Evolutionary conservation across 371 early-diverging fungal genomes (phyloP), one percentile per base, ranked within the genome.

Genomic region (Amoeboradix gromovi): DNA sequence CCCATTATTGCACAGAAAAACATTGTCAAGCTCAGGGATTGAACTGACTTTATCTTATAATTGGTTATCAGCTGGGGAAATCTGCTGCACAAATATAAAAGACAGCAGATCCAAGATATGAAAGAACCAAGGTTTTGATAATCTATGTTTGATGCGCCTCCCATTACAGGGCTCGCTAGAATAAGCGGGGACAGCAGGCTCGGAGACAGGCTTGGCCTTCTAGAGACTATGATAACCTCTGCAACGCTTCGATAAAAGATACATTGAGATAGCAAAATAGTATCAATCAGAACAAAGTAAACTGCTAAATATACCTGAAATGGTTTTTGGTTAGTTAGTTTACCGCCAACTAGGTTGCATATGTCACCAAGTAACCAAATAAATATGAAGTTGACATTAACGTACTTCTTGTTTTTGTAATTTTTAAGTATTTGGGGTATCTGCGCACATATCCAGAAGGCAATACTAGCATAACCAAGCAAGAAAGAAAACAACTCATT

Each of bases 291-390:
- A 30, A 79, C 79, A 74, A 81, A 83, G 71, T 83, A 82, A 27
- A 69, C 70, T 0, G 83, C 81, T 66, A 82, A 74, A 66, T 78
- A 78, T 76, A 67, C 28, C 76, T 87, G 88, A 70, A 87, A 87
- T 27, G 83, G 81, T 66, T 87, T 72, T 66, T 90, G 79, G 68
- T 84, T 77, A 68, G 89, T 88, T 73, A 85, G 77, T 28, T 85
- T 75, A 66, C 85, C 83, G 66, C 90, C 91, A 66, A 83, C 73
- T 31, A 89, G 74, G 75, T 89, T 88, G 73, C 84, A 80, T 30
- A 87, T 73, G 72, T 91, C 91, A 17, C 90, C 91, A 0, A 81
- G 79, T n/a, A 88, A 75, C 91, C 91, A 91, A 73, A 86, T 82
- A 28, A 82, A 77, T 5, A 91, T 72, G 71, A 90, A 88, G 0